These are phyloP conservation scores for Chaetomiaceae sp. DNA, from an alignment of 2,329 filamentous ascomycete genomes.

Conservation along the genomic window DNA sequence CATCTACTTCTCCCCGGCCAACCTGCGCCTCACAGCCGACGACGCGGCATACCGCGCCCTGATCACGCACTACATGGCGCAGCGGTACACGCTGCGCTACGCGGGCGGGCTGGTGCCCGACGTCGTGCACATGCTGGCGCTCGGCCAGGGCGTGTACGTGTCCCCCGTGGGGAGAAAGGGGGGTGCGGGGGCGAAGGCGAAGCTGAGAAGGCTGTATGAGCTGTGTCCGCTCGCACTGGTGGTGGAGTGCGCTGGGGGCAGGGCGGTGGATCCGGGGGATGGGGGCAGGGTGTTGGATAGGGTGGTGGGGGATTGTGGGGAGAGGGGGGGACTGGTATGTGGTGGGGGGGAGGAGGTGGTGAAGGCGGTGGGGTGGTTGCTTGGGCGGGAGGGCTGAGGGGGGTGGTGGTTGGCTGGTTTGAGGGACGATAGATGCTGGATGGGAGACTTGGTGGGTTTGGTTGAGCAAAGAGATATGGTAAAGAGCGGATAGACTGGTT, in stretches of 20 bases:
- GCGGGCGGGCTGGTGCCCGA: constrained; percentile 57
- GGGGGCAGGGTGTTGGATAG: constrained; percentile 38
- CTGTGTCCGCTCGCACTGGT: constrained; percentile 54
- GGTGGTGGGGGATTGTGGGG: constrained; percentile 38
- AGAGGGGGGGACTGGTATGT: constrained; percentile 45
- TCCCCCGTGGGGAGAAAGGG: constrained; percentile 43
- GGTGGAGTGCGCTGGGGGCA: constrained; percentile 53
- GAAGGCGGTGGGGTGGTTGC: constrained; percentile 10
- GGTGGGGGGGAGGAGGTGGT: constrained; percentile 49
- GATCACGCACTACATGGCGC: constrained; percentile 42
- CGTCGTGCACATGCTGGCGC: constrained; percentile 51
- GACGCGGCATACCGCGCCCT: constrained; percentile 43
- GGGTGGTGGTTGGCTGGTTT: background rate
- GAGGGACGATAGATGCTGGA: no score
- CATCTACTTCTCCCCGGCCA: constrained; percentile 57
- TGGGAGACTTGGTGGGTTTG: no score
- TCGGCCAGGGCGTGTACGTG: constrained; percentile 56
- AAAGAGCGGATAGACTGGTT: no score
- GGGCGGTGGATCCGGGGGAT: constrained; percentile 44
- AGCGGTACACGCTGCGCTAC: constrained; percentile 55
- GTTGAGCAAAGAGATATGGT: no score
- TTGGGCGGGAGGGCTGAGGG: background rate
- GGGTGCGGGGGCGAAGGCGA: constrained; percentile 43
- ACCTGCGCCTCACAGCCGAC: constrained; percentile 51
- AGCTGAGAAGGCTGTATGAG: constrained; percentile 54